Conservation (phyloP, 202 grass and related monocot genomes). For the Zoysia matrella region DNA sequence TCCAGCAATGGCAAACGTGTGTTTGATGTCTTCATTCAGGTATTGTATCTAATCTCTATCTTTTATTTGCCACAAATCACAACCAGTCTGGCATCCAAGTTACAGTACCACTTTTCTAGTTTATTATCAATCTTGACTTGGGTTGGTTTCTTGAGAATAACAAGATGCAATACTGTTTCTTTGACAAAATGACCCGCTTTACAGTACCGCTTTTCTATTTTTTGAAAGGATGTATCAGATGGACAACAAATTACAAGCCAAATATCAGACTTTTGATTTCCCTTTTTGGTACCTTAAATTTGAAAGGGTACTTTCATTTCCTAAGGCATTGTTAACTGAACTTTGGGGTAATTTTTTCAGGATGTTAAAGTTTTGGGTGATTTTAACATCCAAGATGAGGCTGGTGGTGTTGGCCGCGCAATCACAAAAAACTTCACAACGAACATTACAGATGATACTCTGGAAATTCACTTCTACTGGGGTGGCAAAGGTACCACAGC, state of each 20-base stretch:
- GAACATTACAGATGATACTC: conserved; percentile 60
- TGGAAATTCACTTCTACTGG: conserved; percentile 98
- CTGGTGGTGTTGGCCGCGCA: conserved; percentile 52
- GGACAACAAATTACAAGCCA: neutral
- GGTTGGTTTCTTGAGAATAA: neutral
- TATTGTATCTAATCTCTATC: conserved; percentile 33
- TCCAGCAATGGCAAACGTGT: conserved; percentile 76
- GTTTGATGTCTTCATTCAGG: conserved; percentile 92
- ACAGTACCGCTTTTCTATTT: neutral
- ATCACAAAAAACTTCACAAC: conserved; percentile 53
- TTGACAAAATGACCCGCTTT: conserved; percentile 1
- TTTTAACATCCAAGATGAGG: conserved; percentile 81
- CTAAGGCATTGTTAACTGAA: neutral
- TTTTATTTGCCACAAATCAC: conserved; percentile 10
- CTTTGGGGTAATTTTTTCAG: conserved; percentile 40
- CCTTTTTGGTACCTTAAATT: neutral
- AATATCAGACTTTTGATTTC: conserved; percentile 10
- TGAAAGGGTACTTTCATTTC: neutral
- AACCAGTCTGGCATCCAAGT: neutral
- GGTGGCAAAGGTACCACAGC: conserved; percentile 87
- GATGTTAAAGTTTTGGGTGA: conserved; percentile 74
- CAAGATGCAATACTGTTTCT: neutral
- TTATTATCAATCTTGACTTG: conserved; percentile 22
- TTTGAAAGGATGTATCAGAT: neutral
- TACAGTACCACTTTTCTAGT: neutral